phyloP scores from a whole-genome alignment of 345 rosid species.

The Arabidopsis arenosa region DNA sequence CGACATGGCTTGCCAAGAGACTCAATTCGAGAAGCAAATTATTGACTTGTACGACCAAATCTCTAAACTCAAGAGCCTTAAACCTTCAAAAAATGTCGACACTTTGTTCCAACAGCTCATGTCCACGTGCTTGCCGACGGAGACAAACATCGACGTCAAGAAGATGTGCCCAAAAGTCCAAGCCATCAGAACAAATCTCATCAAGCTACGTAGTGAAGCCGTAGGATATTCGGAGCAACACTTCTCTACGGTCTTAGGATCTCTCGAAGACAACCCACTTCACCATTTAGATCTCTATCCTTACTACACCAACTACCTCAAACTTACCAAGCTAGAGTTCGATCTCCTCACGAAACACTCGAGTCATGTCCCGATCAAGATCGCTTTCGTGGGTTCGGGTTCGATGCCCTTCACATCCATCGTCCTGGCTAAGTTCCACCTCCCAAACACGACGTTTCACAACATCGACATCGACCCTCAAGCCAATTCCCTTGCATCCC shows the following conservation, averaged over 20 bases:
- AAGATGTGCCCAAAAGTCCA: neutral
- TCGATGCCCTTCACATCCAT: neutral
- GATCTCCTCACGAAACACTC: conserved; percentile 3
- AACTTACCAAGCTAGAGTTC: neutral
- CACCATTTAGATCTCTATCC: conserved; percentile 4
- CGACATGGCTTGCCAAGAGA: neutral
- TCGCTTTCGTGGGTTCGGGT: neutral
- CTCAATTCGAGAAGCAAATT: neutral
- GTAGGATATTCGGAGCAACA: neutral
- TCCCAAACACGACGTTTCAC: conserved; percentile 5
- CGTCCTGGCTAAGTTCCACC: neutral
- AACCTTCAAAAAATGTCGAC: neutral
- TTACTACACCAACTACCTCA: conserved; percentile 1
- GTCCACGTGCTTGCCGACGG: neutral
- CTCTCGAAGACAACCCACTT: conserved; percentile 9
- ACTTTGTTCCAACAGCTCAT: neutral
- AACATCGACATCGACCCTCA: neutral
- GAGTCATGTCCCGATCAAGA: neutral
- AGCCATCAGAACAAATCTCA: conserved; percentile 4
- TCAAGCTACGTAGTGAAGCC: conserved; percentile 15
- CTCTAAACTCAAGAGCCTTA: neutral
- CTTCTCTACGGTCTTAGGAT: neutral
- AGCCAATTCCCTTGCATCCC: neutral
- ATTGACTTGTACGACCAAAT: conserved; percentile 2
- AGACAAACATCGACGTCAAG: neutral